Conservation (phyloP, 208 protist species). For the Trypanosoma melophagium region DNA sequence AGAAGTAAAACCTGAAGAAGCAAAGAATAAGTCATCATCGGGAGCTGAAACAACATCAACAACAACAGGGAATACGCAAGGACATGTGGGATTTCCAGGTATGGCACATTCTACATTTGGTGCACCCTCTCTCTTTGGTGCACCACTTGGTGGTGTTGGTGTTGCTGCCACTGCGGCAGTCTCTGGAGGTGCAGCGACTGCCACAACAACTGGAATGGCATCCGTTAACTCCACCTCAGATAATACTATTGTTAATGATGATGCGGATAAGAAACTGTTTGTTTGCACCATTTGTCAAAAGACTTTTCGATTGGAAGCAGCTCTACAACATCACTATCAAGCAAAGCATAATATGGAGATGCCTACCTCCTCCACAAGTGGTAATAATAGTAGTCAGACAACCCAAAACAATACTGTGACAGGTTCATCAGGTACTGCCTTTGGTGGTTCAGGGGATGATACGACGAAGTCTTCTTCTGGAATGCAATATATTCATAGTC, state of each 20-base stretch:
- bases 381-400: slow-evolving; percentile 3
- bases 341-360: slow-evolving; percentile 90
- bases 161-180: slow-evolving; percentile 8
- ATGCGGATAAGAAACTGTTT: slow-evolving; percentile 58
- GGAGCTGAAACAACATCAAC: slow-evolving; percentile 11
- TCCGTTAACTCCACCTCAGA: neutral
- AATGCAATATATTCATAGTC: slow-evolving; percentile 58
- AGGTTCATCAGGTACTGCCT: slow-evolving; percentile 4
- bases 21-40: slow-evolving; percentile 20
- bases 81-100: slow-evolving; percentile 24
- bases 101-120: slow-evolving; percentile 28
- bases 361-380: slow-evolving; percentile 29
- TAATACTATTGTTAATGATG: slow-evolving; percentile 25
- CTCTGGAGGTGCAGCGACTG: neutral
- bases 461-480: slow-evolving; percentile 16
- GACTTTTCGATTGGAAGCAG: slow-evolving; percentile 84
- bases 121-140: slow-evolving; percentile 25
- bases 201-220: neutral
- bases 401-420: slow-evolving; percentile 9
- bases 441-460: slow-evolving; percentile 14
- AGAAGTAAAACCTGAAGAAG: slow-evolving; percentile 32
- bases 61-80: neutral
- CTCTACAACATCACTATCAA: slow-evolving; percentile 87
- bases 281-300: slow-evolving; percentile 90
- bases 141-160: slow-evolving; percentile 1